Base-by-base conservation (phyloP, 352 stramenopile species). In the Phytophthora litchii region DNA sequence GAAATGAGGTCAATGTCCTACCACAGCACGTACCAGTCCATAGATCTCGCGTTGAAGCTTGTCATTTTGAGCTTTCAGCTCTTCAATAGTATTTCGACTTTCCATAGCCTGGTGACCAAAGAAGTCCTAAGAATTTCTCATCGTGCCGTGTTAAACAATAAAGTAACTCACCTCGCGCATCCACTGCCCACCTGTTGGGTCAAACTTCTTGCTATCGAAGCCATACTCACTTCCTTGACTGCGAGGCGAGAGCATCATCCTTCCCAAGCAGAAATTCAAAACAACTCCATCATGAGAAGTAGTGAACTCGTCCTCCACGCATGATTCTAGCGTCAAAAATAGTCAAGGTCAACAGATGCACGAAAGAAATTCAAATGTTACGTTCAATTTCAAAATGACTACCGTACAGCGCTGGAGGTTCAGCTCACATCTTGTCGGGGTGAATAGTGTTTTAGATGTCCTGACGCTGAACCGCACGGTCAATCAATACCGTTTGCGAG, bases 401-500 rank as follows among this genome's bases (percentile, higher is more conserved):
- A 27, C 23, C 23, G 23, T 27, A 27, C 23, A 27, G 23, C 5
- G 23, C 23, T 27, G 23, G 23, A 5, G 5, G 23, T 5, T 16
- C 9, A 40, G 37, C 29, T 23, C 12, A 27, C 32, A 43, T 37
- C 36, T 45, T 42, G 17, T 27, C 9, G 43, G 5, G 17, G 2
- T 42, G 11, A 38, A 27, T n/a, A 29, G 17, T 37, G 16, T 4
- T 35, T 23, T 41, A 57, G 32, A 85, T 83, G 19, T 84, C 70
- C 38, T 91, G 70, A 27, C 80, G 78, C 61, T 84, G 70, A 35
- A 93, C 71, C 0, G 84, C 84, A 44, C 84, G 84, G 44, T 93
- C 84, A 9, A 93, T 70, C 44, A 78, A 67, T 80, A 96, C 69
- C 64, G 94, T 86, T 78, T 91, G 83, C 72, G 91, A 80, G 90